Evolutionary conservation across 148 eudicot genomes (phyloP), one percentile per base, ranked within the genome.

Genomic region (Rheum nobile): DNA sequence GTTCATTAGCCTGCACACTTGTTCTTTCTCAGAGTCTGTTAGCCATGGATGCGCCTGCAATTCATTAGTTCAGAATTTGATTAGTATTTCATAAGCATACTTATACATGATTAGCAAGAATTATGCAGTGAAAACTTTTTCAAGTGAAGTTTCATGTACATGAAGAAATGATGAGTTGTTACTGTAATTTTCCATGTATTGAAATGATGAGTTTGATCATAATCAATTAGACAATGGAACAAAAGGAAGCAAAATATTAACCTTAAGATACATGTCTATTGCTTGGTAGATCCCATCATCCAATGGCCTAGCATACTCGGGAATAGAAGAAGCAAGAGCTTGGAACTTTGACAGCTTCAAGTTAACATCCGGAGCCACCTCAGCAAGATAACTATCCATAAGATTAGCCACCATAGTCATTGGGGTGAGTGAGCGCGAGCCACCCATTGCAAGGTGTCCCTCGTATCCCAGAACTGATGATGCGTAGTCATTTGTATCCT

Each of bases 211-310:
- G 12, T 44, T 44, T 44, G 48, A 44, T 44, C 2, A 44, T 44
- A 16, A 44, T 44, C 12, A 44, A 44, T 44, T 44, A 13, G 48
- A 44, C 41, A 38, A 38, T 21, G 12, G 22, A 6, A 59, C 9
- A 28, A 16, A 50, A 17, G 14, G 26, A 52, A 35, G 32, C 7
- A 57, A 10, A 34, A 26, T 42, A 5, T 22, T 32, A 38, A 86
- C 89, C 87, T 86, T 84, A 28, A 86, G 79, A 75, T 86, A 86
- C 57, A 80, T 77, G 50, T 86, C 89, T 61, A 86, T 80, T n/a
- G 89, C 85, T 7, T 85, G 85, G 68, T 86, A 86, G 19, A 86
- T 78, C 1, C 89, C 89, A 75, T 86, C 89, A 75, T 84, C 78
- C n/a, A 77, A 55, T 28, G 78, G 75, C 75, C 87, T 84, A 28